phyloP scores from a whole-genome alignment of 1,284 basidiomycete species.

The Tremellales sp. region DNA sequence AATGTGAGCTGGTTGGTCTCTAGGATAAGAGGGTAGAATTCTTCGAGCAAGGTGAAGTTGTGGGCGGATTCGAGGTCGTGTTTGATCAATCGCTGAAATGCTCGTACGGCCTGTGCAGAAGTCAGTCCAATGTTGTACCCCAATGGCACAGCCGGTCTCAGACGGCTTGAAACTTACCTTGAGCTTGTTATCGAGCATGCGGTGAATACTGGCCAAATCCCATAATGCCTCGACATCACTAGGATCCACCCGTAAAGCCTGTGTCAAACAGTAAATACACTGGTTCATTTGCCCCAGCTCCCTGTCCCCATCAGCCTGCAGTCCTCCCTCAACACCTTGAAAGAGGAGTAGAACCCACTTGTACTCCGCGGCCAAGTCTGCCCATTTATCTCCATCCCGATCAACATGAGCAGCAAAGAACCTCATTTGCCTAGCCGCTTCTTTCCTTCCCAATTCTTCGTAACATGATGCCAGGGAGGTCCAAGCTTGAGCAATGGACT shows the following conservation, averaged over 20 bases:
- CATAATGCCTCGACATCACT: slow-evolving; percentile 79
- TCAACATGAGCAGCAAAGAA: slow-evolving; percentile 87
- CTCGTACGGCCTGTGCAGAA: slow-evolving; percentile 67
- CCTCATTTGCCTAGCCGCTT: slow-evolving; percentile 73
- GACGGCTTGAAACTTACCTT: slow-evolving; percentile 51
- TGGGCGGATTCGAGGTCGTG: slow-evolving; percentile 63
- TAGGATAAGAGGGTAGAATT: slow-evolving; percentile 73
- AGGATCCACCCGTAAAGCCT: slow-evolving; percentile 74
- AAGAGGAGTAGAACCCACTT: slow-evolving; percentile 52
- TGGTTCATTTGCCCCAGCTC: slow-evolving; percentile 55
- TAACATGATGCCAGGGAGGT: slow-evolving; percentile 77
- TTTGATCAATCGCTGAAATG: slow-evolving; percentile 66
- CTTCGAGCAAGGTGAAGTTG: slow-evolving; percentile 72
- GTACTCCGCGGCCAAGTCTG: slow-evolving; percentile 68
- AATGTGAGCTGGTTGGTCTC: slow-evolving; percentile 62
- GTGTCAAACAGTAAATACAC: slow-evolving; percentile 85
- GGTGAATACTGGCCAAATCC: slow-evolving; percentile 81
- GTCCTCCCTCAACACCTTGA: background rate
- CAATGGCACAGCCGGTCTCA: background rate
- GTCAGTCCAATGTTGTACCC: too few species aligned
- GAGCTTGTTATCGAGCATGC: slow-evolving; percentile 65
- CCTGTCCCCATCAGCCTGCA: slow-evolving; percentile 7
- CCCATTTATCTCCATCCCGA: slow-evolving; percentile 84
- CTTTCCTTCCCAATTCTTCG: slow-evolving; percentile 61
- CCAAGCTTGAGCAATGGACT: slow-evolving; percentile 79